Base-by-base conservation (phyloP, 2,329 filamentous ascomycete genomes). In the Fusarium sp. region DNA sequence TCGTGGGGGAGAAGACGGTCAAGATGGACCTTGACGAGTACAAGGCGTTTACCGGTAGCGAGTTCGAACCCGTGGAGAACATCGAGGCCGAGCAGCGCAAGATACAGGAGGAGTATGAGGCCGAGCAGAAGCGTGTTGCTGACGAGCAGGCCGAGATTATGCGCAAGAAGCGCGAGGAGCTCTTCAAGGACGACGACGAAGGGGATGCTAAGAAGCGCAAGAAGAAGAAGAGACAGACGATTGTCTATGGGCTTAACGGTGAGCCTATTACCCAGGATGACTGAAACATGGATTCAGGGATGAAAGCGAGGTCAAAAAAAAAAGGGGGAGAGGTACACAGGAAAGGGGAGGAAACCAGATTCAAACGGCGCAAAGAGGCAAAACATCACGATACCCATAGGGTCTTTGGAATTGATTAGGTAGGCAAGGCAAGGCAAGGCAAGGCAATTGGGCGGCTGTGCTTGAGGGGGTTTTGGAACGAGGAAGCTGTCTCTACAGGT, bases 1-100 rank as follows among this genome's bases (percentile, higher is more conserved):
- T 96, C 65, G 88, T 88, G 38, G 90, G 89, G 65, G 85, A 88
- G 75, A 89, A 90, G 82, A 86, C 86, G 34, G 84, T 87, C 50
- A 83, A 82, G 77, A 91, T 92, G 73, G 87, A 91, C 77, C 82
- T 92, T 29, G 88, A 90, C 37, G 88, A 90, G 80, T 92, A 91
- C 83, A 86, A 89, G 78, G 82, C 84, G n/a, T 82, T 86, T 57
- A 87, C 88, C 0, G 87, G 86, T 31, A 79, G 84, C 60, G 86
- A 88, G 80, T 89, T 89, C 75, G 87, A 89, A 76, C 84, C 86
- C 47, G 86, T 90, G 22, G 89, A 87, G 77, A 84, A 82, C 58
- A 89, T 91, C 73, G 84, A 89, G 74, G 88, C 86, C 11, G 89
- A 91, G 79, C 87, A 87, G 78, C 85, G 84, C 67, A 84, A 83